Evolutionary conservation across 1,284 basidiomycete genomes (phyloP).

Genomic region (Austropuccinia psidii): DNA sequence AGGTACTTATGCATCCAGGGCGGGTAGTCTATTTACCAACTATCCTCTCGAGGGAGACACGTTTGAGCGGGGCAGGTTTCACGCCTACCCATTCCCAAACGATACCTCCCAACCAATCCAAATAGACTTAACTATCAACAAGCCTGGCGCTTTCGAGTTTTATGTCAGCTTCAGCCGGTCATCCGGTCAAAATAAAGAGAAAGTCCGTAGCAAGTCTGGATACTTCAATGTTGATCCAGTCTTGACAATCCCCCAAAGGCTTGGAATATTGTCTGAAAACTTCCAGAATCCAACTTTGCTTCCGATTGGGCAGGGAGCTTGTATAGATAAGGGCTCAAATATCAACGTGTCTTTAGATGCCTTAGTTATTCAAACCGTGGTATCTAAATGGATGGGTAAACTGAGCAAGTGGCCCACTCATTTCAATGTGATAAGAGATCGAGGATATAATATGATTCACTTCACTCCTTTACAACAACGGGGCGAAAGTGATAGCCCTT

Average conservation of each 20-base stretch:
- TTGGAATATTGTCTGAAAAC: slow-evolving; percentile 56
- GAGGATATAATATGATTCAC: slow-evolving; percentile 83
- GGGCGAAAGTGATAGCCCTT: slow-evolving; percentile 78
- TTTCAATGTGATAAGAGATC: slow-evolving; percentile 68
- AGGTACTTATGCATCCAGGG: slow-evolving; percentile 74
- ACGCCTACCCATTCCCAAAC: slow-evolving; percentile 67
- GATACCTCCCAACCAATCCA: slow-evolving; percentile 79
- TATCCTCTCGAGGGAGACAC: slow-evolving; percentile 82
- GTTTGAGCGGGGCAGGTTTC: slow-evolving; percentile 69
- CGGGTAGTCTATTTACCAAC: slow-evolving; percentile 85
- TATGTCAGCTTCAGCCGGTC: slow-evolving; percentile 74
- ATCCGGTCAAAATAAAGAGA: slow-evolving; percentile 48
- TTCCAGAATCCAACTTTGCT: slow-evolving; percentile 41
- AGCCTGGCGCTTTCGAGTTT: slow-evolving; percentile 86
- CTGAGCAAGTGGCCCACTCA: slow-evolving; percentile 65
- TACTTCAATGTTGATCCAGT: slow-evolving; percentile 94
- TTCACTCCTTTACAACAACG: slow-evolving; percentile 86
- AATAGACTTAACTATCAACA: slow-evolving; percentile 85
- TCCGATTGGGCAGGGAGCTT: slow-evolving; percentile 43
- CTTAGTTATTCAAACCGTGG: slow-evolving; percentile 72
- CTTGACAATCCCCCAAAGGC: slow-evolving; percentile 63
- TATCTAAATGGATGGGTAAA: slow-evolving; percentile 95
- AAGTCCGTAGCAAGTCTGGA: slow-evolving; percentile 67
- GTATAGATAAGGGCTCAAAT: slow-evolving; percentile 53
- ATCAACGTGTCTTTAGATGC: slow-evolving; percentile 72